These are phyloP conservation scores for Monosporascus sp. DNA, from an alignment of 2,329 filamentous ascomycete species.

Conservation along the genomic window DNA sequence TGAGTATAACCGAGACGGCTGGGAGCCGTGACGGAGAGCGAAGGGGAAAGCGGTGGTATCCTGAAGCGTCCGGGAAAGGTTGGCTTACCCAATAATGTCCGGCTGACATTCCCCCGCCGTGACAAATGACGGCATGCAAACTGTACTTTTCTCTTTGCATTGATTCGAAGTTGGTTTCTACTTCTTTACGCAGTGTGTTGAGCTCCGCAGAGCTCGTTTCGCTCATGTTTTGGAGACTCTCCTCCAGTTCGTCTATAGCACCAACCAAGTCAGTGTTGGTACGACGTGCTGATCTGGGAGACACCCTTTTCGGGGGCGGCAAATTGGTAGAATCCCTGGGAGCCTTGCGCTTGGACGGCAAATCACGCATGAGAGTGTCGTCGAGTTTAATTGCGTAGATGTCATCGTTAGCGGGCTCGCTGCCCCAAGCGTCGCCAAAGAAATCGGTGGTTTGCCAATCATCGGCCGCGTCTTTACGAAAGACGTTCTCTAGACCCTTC, in stretches of 20 bases:
- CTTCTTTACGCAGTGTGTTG: slow-evolving; percentile 25
- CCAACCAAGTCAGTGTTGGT: slow-evolving; percentile 11
- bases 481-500: background rate
- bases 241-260: slow-evolving; percentile 12
- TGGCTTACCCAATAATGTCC: slow-evolving; percentile 78
- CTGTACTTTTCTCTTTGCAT: slow-evolving; percentile 67
- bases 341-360: slow-evolving; percentile 9
- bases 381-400: slow-evolving; percentile 4
- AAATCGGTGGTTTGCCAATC: slow-evolving; percentile 1
- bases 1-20: background rate
- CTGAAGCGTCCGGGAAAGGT: background rate
- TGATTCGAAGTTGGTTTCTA: slow-evolving; percentile 53
- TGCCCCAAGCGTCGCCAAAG: background rate
- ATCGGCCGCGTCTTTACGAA: background rate
- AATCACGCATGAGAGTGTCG: slow-evolving; percentile 8
- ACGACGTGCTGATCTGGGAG: background rate
- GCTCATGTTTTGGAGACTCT: slow-evolving; percentile 19
- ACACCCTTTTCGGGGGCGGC: slow-evolving; percentile 8
- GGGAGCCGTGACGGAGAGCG: too few relatives aligned
- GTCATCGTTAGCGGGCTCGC: background rate
- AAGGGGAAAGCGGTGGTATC: too few relatives aligned
- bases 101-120: slow-evolving; percentile 65
- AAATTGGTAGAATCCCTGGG: slow-evolving; percentile 1
- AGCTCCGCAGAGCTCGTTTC: slow-evolving; percentile 48
- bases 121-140: slow-evolving; percentile 89